Percentiles rank a stretch among this genome's conserved stretches.
phyloP scores from a whole-genome alignment of 176 grass and related monocot genomes.

The sorghum (Sorghum bicolor) region DNA sequence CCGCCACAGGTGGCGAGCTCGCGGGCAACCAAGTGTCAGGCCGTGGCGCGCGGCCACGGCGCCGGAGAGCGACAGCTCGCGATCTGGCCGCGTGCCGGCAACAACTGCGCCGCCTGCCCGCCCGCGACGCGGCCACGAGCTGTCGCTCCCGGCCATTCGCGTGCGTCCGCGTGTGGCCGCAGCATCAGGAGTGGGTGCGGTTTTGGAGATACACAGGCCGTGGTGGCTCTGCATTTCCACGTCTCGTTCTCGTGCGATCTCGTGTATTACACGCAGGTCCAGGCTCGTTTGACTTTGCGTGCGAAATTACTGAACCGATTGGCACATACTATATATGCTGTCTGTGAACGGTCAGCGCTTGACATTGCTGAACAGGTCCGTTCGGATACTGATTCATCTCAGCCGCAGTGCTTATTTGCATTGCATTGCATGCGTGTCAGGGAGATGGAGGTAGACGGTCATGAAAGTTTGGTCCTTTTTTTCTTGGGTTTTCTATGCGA shows the following conservation, averaged over 20 bases:
- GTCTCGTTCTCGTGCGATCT: too few relatives aligned
- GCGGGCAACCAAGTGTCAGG: background rate
- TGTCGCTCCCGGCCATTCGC: background rate
- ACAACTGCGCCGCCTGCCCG: background rate
- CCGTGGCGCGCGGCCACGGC: background rate
- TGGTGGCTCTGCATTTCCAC: background rate
- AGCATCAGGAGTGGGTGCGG: background rate
- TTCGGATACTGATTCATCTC: background rate
- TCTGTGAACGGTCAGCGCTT: background rate
- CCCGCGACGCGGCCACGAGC: background rate
- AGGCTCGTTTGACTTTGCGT: background rate
- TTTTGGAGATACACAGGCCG: background rate
- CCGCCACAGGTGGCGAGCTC: constrained; percentile 16
- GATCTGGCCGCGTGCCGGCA: background rate
- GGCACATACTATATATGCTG: too few relatives aligned
- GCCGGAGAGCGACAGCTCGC: background rate
- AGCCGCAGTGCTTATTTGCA: background rate
- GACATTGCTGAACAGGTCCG: background rate
- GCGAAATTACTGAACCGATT: too few relatives aligned
- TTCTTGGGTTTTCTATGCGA: background rate
- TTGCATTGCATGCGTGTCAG: background rate
- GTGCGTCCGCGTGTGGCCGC: background rate
- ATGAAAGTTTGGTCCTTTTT: background rate
- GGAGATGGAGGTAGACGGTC: background rate
- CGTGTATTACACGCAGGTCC: background rate